Evolutionary conservation across 2,329 filamentous ascomycete genomes (phyloP).

Genomic region (Ascochyta lentis): DNA sequence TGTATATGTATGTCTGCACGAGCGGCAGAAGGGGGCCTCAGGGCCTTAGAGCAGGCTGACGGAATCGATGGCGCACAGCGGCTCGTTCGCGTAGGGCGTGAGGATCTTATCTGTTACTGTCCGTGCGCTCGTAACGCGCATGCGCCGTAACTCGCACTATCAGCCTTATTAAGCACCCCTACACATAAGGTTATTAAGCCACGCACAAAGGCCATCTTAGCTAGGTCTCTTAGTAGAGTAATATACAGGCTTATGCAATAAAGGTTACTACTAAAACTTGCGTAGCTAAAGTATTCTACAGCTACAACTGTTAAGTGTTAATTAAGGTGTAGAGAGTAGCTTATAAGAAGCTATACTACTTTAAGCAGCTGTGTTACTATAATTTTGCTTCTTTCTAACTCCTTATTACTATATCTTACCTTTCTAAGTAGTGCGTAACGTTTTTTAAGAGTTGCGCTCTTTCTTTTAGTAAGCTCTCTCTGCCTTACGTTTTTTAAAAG

Average conservation of each 20-base stretch:
- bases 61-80: too few relatives aligned
- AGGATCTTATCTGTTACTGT: too few relatives aligned
- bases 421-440: neutral
- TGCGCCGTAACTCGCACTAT: too few relatives aligned
- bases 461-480: neutral
- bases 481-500: neutral
- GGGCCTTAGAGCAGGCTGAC: too few relatives aligned
- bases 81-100: too few relatives aligned
- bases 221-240: neutral
- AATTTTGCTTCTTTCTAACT: constrained; percentile 4
- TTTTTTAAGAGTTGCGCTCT: neutral
- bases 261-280: neutral
- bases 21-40: too few relatives aligned
- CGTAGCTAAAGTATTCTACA: neutral
- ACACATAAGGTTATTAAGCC: neutral
- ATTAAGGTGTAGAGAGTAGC: neutral
- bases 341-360: constrained; percentile 2
- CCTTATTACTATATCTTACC: constrained; percentile 1
- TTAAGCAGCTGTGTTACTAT: constrained; percentile 3
- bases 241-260: neutral
- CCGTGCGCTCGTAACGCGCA: too few relatives aligned
- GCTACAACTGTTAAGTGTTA: neutral
- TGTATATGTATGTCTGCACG: too few relatives aligned
- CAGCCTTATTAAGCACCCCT: too few relatives aligned
- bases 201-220: neutral